phyloP scores from a whole-genome alignment of 257 asterid species.

The Sherardia arvensis region DNA sequence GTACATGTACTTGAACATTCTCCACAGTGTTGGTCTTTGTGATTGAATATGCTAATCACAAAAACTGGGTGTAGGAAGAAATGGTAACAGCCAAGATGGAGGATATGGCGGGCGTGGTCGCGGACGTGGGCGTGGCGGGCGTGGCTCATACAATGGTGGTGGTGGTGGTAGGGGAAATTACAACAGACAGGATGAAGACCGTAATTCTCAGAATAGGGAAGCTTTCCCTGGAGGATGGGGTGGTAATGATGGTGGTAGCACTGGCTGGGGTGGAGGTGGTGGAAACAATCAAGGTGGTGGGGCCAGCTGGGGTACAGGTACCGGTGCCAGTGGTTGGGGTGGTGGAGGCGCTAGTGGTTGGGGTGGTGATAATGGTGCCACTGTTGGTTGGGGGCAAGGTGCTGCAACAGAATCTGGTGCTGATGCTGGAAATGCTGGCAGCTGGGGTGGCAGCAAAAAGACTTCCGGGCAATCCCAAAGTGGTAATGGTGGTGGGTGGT shows the following conservation, averaged over 20 bases:
- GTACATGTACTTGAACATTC: no score
- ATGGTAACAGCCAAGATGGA: conserved; percentile 46
- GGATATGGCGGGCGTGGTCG: conserved; percentile 40
- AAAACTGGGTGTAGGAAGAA: conserved; percentile 43
- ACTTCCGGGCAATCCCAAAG: conserved; percentile 15
- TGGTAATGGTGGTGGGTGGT: conserved; percentile 28
- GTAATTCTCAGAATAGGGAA: conserved; percentile 45
- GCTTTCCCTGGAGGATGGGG: conserved; percentile 49
- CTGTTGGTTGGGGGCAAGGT: conserved; percentile 21
- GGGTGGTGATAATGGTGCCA: conserved; percentile 7
- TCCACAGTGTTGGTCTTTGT: conserved; percentile 1
- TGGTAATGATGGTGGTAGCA: conserved; percentile 17
- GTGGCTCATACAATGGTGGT: conserved; percentile 39
- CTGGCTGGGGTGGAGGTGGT: conserved; percentile 16
- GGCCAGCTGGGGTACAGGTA: background rate
- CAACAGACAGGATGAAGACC: conserved; percentile 37
- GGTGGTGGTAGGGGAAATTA: conserved; percentile 37
- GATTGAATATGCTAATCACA: background rate
- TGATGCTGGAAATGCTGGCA: conserved; percentile 32
- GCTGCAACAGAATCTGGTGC: conserved; percentile 18
- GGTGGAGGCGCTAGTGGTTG: conserved; percentile 7
- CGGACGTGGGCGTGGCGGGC: conserved; percentile 36
- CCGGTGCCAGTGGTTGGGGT: conserved; percentile 24
- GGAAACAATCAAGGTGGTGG: conserved; percentile 13
- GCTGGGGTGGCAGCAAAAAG: conserved; percentile 50